phyloP scores from a whole-genome alignment of 306 rosid species.

The Fagus crenata region DNA sequence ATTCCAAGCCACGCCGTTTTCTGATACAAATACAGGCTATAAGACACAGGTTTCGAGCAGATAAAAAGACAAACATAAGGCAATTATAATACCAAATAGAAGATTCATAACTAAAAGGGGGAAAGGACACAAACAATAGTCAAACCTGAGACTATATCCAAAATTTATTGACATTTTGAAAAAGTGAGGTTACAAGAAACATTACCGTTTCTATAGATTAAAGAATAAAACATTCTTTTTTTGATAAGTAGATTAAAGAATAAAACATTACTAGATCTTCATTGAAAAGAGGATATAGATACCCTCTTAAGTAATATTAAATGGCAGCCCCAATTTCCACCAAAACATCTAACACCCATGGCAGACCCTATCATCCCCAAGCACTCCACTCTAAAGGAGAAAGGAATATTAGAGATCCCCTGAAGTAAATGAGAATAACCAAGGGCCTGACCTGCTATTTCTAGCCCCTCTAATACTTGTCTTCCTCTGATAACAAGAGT shows the following conservation, averaged over 20 bases:
- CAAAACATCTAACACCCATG: neutral
- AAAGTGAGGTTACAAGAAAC: neutral
- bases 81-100: neutral
- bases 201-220: neutral
- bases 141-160: conserved; percentile 13
- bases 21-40: conserved; percentile 42
- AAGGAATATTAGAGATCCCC: neutral
- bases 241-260: no score
- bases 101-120: no score
- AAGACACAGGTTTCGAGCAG: conserved; percentile 27
- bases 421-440: conserved; percentile 3
- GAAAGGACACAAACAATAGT: no score
- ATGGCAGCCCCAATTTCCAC: neutral
- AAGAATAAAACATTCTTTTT: no score
- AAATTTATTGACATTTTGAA: conserved; percentile 7
- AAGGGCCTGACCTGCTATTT: neutral
- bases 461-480: no score
- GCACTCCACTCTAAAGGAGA: neutral
- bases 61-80: neutral
- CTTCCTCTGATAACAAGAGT: no score
- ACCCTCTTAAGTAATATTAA: neutral
- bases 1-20: conserved; percentile 72
- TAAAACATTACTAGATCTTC: no score
- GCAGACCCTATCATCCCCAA: neutral
- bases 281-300: neutral